Percentiles rank a stretch among this genome's conserved stretches.
Evolutionary conservation across 108 stramenopile genomes (phyloP).

Genomic region (Schizochytrium sp.): DNA sequence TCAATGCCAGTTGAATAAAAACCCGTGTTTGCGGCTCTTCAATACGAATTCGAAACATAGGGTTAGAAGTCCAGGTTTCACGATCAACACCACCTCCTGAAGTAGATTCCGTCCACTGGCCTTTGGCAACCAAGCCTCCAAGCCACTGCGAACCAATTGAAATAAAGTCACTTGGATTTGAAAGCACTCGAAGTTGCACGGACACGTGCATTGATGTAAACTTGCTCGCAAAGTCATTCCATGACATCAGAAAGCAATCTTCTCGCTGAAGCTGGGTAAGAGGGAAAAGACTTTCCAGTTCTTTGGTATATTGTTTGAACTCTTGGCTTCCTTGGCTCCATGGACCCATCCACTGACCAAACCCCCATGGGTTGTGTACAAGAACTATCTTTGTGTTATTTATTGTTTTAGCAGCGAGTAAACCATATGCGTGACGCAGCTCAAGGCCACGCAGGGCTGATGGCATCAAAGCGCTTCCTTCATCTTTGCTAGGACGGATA

Average conservation of each 20-base stretch:
- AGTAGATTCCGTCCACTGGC: neutral
- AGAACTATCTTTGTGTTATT: neutral
- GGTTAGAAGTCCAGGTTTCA: conserved; percentile 21
- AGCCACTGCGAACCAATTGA: conserved; percentile 2
- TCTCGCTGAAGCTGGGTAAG: neutral
- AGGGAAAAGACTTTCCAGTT: neutral
- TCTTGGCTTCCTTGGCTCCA: conserved; percentile 14
- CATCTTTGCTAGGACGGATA: neutral
- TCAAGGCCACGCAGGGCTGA: conserved; percentile 5
- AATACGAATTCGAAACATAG: conserved; percentile 17
- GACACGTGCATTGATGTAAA: neutral
- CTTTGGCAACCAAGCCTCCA: neutral
- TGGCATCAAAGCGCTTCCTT: neutral
- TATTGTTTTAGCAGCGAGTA: conserved; percentile 14
- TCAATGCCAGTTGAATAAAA: neutral
- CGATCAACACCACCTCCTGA: conserved; percentile 6
- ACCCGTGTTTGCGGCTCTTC: conserved; percentile 1
- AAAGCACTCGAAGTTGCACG: neutral
- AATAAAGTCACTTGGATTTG: neutral
- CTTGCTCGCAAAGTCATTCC: neutral
- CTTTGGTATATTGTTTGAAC: neutral
- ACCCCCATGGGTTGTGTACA: conserved; percentile 31
- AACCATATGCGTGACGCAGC: neutral
- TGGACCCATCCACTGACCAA: conserved; percentile 47
- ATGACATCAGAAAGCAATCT: conserved; percentile 33